A percentile compares a stretch with the other conserved stretches of the same genome.
phyloP scores from a whole-genome alignment of 176 grass and related monocot genomes.

The Oryza coarctata region DNA sequence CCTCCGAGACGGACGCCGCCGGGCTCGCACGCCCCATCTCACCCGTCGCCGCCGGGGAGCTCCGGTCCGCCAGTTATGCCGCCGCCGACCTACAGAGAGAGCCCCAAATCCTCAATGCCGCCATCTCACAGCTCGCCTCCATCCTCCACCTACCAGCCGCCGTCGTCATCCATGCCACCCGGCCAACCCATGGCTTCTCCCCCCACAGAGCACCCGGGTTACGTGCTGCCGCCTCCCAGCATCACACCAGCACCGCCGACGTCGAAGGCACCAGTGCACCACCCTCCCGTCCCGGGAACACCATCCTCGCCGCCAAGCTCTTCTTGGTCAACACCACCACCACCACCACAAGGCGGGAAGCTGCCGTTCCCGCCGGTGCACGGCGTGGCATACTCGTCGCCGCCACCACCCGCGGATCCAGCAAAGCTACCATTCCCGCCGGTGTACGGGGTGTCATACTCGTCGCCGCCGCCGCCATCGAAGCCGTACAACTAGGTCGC shows the following conservation, averaged over 20 bases:
- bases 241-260: constrained; percentile 1
- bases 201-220: constrained; percentile 32
- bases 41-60: neutral
- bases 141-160: constrained; percentile 24
- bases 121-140: constrained; percentile 31
- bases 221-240: constrained; percentile 31
- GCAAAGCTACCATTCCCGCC: constrained; percentile 34
- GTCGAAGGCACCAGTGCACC: neutral
- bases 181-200: constrained; percentile 31
- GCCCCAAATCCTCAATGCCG: constrained; percentile 33
- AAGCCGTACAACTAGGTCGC: constrained; percentile 35
- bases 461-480: constrained; percentile 39
- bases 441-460: constrained; percentile 35
- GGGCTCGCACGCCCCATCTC: neutral
- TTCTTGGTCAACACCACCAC: constrained; percentile 14
- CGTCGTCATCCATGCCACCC: constrained; percentile 18
- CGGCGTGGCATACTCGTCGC: constrained; percentile 51
- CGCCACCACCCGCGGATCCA: constrained; percentile 17
- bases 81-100: constrained; percentile 8
- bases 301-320: constrained; percentile 10
- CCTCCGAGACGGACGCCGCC: neutral
- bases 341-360: constrained; percentile 12
- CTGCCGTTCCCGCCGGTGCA: constrained; percentile 34
- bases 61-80: neutral
- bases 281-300: neutral